Conservation (phyloP, 225 moss, liverwort and hornwort genomes). For the Neckera pumila region DNA sequence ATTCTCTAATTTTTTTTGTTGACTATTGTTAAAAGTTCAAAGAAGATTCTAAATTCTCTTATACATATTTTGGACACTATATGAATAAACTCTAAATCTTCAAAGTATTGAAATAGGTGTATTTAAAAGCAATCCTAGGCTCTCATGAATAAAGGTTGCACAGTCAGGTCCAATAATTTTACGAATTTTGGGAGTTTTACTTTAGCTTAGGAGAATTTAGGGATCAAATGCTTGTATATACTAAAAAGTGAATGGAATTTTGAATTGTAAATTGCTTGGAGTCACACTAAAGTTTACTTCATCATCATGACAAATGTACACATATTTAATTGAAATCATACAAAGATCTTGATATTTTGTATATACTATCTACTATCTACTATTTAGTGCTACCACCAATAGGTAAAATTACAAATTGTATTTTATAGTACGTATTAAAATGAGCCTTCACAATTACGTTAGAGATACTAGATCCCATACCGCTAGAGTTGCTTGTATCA, state of each 20-base stretch:
- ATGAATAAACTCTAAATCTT: neutral
- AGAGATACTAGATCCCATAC: neutral
- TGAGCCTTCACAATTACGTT: too few relatives aligned
- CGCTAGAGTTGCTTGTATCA: neutral
- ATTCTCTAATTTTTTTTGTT: neutral
- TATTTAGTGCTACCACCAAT: neutral
- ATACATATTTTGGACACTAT: neutral
- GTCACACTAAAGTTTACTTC: neutral
- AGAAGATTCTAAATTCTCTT: neutral
- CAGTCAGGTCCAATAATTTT: neutral
- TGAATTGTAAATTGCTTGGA: neutral
- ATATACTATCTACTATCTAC: neutral
- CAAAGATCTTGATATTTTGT: neutral
- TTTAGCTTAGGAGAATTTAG: neutral
- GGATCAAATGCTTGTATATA: accelerated
- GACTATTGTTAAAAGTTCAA: neutral
- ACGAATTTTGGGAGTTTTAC: neutral
- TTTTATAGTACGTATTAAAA: too few relatives aligned
- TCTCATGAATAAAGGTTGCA: neutral
- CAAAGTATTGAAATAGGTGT: neutral
- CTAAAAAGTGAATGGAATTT: neutral
- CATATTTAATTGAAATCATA: neutral
- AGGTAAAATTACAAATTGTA: neutral
- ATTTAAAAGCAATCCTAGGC: accelerated
- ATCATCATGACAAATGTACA: neutral